Percentiles rank a stretch among this genome's conserved stretches.
Conservation (phyloP, 2,329 filamentous ascomycete species). For the Aphanocladium album region DNA sequence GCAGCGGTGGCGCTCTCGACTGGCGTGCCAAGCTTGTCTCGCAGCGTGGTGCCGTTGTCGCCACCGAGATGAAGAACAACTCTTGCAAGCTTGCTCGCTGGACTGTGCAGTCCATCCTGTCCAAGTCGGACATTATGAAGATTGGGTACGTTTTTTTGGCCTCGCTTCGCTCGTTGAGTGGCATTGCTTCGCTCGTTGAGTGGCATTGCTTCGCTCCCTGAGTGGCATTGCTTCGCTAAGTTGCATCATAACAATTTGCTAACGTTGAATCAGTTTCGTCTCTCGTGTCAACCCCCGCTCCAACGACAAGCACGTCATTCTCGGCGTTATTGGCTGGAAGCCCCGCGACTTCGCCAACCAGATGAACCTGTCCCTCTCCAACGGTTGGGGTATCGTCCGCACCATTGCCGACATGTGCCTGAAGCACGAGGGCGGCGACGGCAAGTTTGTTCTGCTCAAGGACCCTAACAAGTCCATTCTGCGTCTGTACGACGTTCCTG, state of each 20-base stretch:
- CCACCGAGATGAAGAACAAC: constrained; percentile 99
- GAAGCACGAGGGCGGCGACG: constrained; percentile 61
- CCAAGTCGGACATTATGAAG: constrained; percentile 98
- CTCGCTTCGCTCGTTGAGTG: neutral
- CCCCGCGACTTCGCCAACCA: constrained; percentile 92
- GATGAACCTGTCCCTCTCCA: constrained; percentile 96
- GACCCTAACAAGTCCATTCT: constrained; percentile 97
- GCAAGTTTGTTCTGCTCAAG: constrained; percentile 77
- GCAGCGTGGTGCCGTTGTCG: constrained; percentile 93
- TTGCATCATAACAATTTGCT: constrained; percentile 18
- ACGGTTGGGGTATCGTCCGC: constrained; percentile 98
- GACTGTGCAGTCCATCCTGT: constrained; percentile 95
- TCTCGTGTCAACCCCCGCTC: constrained; percentile 88
- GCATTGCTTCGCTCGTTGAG: neutral
- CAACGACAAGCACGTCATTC: constrained; percentile 89
- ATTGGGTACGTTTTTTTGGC: constrained; percentile 61
- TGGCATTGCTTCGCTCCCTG: neutral
- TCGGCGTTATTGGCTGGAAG: constrained; percentile 97
- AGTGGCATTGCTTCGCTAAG: neutral
- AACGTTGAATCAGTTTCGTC: constrained; percentile 67
- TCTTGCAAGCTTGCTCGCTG: constrained; percentile 96
- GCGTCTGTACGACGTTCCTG: constrained; percentile 85
- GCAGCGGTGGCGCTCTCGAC: constrained; percentile 89
- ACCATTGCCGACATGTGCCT: constrained; percentile 91
- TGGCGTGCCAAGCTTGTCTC: constrained; percentile 93